A percentile compares a stretch with the other conserved stretches of the same genome.
Conservation (phyloP, 257 asterid genomes). For the Solanum pennellii region DNA sequence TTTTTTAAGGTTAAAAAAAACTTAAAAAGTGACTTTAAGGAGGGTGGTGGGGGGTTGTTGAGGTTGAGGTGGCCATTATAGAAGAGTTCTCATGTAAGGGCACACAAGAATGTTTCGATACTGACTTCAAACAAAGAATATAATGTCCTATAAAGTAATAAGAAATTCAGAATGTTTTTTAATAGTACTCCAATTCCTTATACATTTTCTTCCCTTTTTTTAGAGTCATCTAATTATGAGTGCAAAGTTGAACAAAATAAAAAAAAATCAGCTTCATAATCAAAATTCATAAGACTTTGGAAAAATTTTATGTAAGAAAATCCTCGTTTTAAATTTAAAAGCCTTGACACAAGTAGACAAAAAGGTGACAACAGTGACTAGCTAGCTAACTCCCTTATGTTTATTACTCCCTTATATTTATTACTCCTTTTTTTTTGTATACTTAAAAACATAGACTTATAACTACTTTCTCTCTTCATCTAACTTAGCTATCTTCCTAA, state of each 20-base stretch:
- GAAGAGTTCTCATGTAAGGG: not conserved
- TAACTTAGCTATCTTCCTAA: not conserved
- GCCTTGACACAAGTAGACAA: slow-evolving; percentile 45
- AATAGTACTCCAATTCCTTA: not conserved
- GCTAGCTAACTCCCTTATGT: slow-evolving; percentile 4
- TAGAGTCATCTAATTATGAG: not conserved
- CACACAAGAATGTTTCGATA: slow-evolving; percentile 18
- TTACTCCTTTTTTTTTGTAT: not conserved
- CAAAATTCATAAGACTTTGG: slow-evolving; percentile 13
- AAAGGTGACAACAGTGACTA: slow-evolving; percentile 19
- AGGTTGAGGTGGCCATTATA: not conserved
- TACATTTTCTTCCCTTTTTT: too few relatives aligned
- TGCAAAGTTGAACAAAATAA: not conserved
- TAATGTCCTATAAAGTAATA: not conserved
- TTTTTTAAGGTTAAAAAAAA: not conserved
- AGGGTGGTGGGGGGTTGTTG: not conserved
- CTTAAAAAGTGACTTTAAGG: not conserved
- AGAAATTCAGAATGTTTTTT: not conserved
- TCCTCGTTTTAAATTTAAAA: not conserved
- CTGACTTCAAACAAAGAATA: not conserved
- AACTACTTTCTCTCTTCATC: not conserved
- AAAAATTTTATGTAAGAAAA: not conserved
- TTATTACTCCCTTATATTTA: slow-evolving; percentile 28
- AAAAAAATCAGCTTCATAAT: not conserved
- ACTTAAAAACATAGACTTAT: slow-evolving; percentile 3